Base-by-base conservation (phyloP, 1,284 basidiomycete species). In the Cryptococcus depauperatus region DNA sequence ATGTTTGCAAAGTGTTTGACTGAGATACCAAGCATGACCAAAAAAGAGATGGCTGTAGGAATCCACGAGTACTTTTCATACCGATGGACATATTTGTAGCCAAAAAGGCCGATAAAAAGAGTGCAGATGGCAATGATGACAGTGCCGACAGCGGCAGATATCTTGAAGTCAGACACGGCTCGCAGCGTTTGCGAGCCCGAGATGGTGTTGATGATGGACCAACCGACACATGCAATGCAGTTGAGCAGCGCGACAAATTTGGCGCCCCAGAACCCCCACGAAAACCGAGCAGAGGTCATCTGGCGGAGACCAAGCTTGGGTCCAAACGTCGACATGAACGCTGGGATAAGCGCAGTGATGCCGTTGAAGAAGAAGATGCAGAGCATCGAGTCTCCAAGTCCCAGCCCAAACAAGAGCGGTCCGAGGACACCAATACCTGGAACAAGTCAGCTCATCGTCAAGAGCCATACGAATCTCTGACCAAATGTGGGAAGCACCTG, bases 71-170 rank as follows among this genome's bases (percentile, higher is more conserved):
- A 66, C 39, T 61, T 57, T 53, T 73, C 70, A 51, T 62, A 68
- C 9, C 38, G 30, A 59, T 75, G 74, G 4, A 76, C 66, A 22
- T 68, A 56, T 22, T 67, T 66, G 57, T 75, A 75, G 2, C 75
- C 74, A 44, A 68, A 67, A 27, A 75, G 64, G 34, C 70, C 71
- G 45, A 74, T 54, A 13, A 62, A 43, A 21, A 75, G 60, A 3
- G 72, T 71, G 43, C 68, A 52, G 41, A 70, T 28, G 8, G 71
- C 65, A 34, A 74, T 61, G 45, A 66, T 56, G 35, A 66, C 62
- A 28, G 56, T 55, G 37, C 69, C 68, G 21, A 53, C 67, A 1
- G 66, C 66, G 19, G 54, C 48, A 1, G 64, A 66, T 46, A 64
- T 52, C 14, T 61, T 56, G 48, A 56, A 60, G 25, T 67, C 60